Base-by-base conservation (phyloP, 1,284 basidiomycete species). In the Ceraceosorus bombacis region DNA sequence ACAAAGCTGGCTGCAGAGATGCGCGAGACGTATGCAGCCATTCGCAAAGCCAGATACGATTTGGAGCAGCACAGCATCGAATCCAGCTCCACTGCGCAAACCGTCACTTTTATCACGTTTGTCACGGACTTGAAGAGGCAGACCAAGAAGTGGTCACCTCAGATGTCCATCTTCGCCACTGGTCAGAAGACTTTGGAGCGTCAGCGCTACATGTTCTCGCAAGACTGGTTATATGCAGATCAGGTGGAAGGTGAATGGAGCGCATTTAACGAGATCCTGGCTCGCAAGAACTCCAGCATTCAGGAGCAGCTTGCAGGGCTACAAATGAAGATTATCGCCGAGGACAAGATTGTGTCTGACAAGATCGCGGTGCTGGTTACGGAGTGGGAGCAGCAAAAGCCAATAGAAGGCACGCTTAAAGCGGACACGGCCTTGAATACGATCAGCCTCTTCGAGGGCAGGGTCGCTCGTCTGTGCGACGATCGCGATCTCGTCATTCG, bases 111-210 rank as follows among this genome's bases (percentile, higher is more conserved):
- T 80, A 97, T 99, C 80, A 99, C 95, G 36, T 96, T 96, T 77
- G 93, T 98, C 0, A 94, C 98, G 80, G 93, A 97, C 81, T 85
- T 98, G 69, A 97, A 97, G 82, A 87, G 88, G 77, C 95, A 93
- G 82, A 89, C 90, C 60, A 89, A 91, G 80, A 84, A 86, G 83
- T 98, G 95, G 95, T 87, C 86, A n/a, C 90, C 92, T 13, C 89
- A 94, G 83, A 92, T 98, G 76, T 90, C 92, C 63, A 84, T 93
- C 53, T 97, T 94, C 73, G 88, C 87, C 43, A 86, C 85, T 63
- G 93, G 94, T 57, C 93, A 99, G 81, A 94, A 95, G 84, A 94
- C 91, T 1, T 83, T 98, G 60, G 92, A 97, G 79, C 85, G 93
- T 57, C 96, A 98, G 79, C 83, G 95, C 79, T 97, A 90, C 81